A percentile compares a stretch with the other conserved stretches of the same genome.
phyloP scores from a whole-genome alignment of 169 alveolate genomes.

The Gregarina niphandrodes region DNA sequence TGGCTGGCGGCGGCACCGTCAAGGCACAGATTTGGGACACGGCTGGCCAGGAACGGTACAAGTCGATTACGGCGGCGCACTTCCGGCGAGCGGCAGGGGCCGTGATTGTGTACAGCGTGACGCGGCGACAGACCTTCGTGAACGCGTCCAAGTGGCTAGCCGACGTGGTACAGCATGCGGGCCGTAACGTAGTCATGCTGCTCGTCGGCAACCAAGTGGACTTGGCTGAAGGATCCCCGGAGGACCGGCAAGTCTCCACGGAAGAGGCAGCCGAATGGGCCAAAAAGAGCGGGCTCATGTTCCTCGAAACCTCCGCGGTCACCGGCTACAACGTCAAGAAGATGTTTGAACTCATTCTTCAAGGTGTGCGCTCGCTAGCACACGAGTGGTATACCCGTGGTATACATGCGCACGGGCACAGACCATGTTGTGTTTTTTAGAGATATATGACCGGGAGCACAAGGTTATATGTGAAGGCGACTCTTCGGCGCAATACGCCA shows the following conservation, averaged over 20 bases:
- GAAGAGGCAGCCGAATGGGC: conserved; percentile 13
- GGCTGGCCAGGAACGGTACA: conserved; percentile 78
- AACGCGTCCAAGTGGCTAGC: conserved; percentile 73
- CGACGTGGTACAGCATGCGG: conserved; percentile 83
- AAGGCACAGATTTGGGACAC: conserved; percentile 66
- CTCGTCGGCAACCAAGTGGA: conserved; percentile 97
- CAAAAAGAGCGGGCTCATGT: conserved; percentile 18
- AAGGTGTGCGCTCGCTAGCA: conserved; percentile 41
- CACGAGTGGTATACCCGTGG: too few species aligned
- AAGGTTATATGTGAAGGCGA: too few species aligned
- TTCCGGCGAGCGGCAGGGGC: conserved; percentile 86
- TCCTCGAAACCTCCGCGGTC: conserved; percentile 84
- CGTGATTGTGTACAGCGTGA: conserved; percentile 69
- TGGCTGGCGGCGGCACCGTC: conserved; percentile 77
- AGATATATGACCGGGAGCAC: too few species aligned
- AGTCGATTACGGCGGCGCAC: conserved; percentile 70
- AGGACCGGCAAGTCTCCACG: conserved; percentile 43
- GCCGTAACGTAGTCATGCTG: conserved; percentile 85
- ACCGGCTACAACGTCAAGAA: conserved; percentile 80
- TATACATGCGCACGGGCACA: too few species aligned
- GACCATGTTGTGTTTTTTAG: too few species aligned
- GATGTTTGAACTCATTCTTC: conserved; percentile 72
- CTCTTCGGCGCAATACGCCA: too few species aligned
- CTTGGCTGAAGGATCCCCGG: conserved; percentile 58
- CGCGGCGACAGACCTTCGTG: conserved; percentile 58